phyloP scores from a whole-genome alignment of 2,329 filamentous ascomycete species.

The Exophiala dermatitidis region DNA sequence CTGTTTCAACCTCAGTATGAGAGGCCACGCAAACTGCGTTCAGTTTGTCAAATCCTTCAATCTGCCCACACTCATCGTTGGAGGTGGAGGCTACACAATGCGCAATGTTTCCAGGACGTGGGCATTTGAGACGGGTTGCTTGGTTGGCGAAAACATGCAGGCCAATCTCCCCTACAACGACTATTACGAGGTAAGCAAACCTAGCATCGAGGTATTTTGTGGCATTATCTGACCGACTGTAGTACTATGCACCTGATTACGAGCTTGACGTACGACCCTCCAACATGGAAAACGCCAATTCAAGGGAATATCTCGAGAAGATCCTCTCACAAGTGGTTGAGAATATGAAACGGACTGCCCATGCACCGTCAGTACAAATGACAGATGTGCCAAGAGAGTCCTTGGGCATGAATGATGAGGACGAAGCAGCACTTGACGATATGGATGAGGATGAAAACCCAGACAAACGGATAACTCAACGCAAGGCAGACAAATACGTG shows the following conservation, averaged over 20 bases:
- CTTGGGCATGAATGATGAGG: slow-evolving; percentile 55
- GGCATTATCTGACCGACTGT: slow-evolving; percentile 22
- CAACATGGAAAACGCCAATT: slow-evolving; percentile 67
- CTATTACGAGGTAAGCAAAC: slow-evolving; percentile 65
- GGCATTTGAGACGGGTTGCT: slow-evolving; percentile 65
- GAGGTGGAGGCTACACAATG: slow-evolving; percentile 65
- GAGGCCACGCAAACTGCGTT: slow-evolving; percentile 63
- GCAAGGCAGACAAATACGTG: slow-evolving; percentile 71
- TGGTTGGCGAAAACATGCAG: slow-evolving; percentile 75
- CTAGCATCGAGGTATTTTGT: background rate
- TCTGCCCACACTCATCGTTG: slow-evolving; percentile 58
- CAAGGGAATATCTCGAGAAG: slow-evolving; percentile 60
- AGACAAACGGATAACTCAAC: slow-evolving; percentile 73
- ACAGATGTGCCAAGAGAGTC: slow-evolving; percentile 55
- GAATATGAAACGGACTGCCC: slow-evolving; percentile 57
- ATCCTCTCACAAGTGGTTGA: slow-evolving; percentile 60
- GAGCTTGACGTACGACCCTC: slow-evolving; percentile 62
- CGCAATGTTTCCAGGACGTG: slow-evolving; percentile 57
- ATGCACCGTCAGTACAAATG: slow-evolving; percentile 58
- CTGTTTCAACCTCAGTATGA: slow-evolving; percentile 65
- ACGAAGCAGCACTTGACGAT: slow-evolving; percentile 58
- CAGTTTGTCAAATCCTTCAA: slow-evolving; percentile 62
- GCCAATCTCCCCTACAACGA: slow-evolving; percentile 89
- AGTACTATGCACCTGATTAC: slow-evolving; percentile 64
- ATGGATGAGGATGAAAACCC: slow-evolving; percentile 80